Evolutionary conservation across 768 basidiomycete genomes (phyloP).

Genomic region (Lentinula sp.): DNA sequence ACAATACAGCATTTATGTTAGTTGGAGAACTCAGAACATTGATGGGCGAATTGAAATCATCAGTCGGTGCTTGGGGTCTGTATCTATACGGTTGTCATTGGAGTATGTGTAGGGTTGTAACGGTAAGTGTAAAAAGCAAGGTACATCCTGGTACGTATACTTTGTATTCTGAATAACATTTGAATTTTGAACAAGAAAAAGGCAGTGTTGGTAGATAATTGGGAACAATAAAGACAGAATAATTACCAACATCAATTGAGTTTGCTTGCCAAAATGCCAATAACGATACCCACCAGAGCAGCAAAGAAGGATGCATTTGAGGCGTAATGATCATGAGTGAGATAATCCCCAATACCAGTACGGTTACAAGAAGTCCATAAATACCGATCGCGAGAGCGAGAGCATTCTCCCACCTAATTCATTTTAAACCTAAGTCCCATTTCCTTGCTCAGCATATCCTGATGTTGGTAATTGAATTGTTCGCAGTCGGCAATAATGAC

Average conservation of each 20-base stretch:
- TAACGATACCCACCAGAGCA: not conserved
- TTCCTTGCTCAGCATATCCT: slow-evolving; percentile 18
- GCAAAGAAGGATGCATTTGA: not conserved
- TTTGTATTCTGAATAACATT: too few relatives aligned
- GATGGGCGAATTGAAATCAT: too few relatives aligned
- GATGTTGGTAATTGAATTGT: slow-evolving; percentile 23
- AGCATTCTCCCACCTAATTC: not conserved
- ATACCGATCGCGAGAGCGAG: not conserved
- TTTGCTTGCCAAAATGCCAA: not conserved
- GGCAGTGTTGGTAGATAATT: not conserved
- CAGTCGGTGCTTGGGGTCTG: too few relatives aligned
- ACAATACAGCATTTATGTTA: too few relatives aligned
- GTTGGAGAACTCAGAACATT: too few relatives aligned
- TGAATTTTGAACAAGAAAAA: not conserved
- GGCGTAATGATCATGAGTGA: not conserved
- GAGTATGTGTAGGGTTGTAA: too few relatives aligned
- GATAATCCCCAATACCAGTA: too few relatives aligned
- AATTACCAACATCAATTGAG: not conserved
- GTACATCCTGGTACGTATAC: too few relatives aligned
- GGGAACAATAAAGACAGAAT: not conserved
- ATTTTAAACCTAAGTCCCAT: slow-evolving; percentile 15
- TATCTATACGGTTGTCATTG: too few relatives aligned
- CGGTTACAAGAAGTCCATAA: not conserved
- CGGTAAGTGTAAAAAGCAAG: too few relatives aligned
- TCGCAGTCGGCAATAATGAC: slow-evolving; percentile 36